Base-by-base conservation (phyloP, 495 filamentous ascomycete species). In the Usnea hakonensis region DNA sequence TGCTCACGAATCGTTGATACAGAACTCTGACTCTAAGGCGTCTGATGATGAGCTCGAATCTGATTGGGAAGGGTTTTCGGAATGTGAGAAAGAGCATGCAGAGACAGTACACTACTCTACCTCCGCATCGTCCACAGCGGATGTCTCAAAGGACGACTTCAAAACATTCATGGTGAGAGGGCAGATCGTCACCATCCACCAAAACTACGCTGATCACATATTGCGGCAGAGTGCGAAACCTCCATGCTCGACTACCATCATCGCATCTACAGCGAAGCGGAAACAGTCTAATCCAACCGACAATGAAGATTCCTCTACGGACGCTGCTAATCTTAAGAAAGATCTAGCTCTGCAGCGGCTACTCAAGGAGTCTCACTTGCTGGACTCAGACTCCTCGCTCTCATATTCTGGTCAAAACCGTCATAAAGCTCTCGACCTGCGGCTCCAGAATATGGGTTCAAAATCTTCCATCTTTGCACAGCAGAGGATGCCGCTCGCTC, bases 301-400 rank as follows among this genome's bases (percentile, higher is more conserved):
- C 55, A 75, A 80, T 40, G 76, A 77, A 28, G 79, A 82, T 62
- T 77, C 79, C 43, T 68, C 72, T 16, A 73, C 75, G 3, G 87
- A 89, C 68, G 76, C 79, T 10, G 72, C 76, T 17, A 88, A 90
- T 64, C 77, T 97, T 3, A 93, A 93, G 74, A 94, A 97, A 70
- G 94, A 98, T 68, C 83, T 97, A 28, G 91, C 88, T 13, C 81
- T 98, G 23, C 92, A 97, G 68, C 84, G 91, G 19, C 82, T 98
- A 14, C 83, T 98, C 14, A 79, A 85, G 62, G 94, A 98, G 78
- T 97, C 93, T 1, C 93, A 97, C 74, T 86, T 98, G 40, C 85
- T 98, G 58, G 87, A 91, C 19, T 73, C 78, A 0, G 79, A 84
- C 3, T 77, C 77, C 13, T 80, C 81, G n/a, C 83, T 88, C 50